Evolutionary conservation across 2,329 filamentous ascomycete species (phyloP).

Genomic region (Fusarium transvaalense): DNA sequence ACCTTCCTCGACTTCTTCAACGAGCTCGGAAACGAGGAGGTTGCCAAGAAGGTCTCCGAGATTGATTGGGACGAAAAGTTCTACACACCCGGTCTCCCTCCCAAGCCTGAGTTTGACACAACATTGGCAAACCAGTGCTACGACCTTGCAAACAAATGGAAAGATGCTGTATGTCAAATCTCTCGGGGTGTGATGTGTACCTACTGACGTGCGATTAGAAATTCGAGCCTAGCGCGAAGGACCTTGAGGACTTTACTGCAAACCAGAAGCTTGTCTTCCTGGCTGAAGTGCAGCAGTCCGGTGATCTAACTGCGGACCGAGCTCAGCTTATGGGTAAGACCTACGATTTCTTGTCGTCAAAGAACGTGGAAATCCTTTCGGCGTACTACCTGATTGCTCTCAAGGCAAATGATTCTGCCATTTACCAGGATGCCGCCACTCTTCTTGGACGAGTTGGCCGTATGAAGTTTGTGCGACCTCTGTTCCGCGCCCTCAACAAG

Average conservation of each 20-base stretch:
- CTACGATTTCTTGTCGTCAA: conserved; percentile 79
- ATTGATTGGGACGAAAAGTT: conserved; percentile 94
- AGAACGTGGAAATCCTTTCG: conserved; percentile 87
- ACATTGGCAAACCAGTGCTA: conserved; percentile 89
- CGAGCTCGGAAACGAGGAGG: conserved; percentile 70
- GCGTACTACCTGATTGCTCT: conserved; percentile 86
- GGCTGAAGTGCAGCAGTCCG: conserved; percentile 76
- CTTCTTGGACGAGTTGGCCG: conserved; percentile 85
- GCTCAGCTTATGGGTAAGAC: conserved; percentile 78
- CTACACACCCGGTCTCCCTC: conserved; percentile 87
- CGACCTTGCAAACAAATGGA: conserved; percentile 84
- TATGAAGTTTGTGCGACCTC: conserved; percentile 96
- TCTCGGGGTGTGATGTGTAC: conserved; percentile 17
- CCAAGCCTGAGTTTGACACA: conserved; percentile 92
- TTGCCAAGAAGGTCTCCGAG: conserved; percentile 73
- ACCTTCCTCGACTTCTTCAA: conserved; percentile 89
- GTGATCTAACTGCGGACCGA: conserved; percentile 72
- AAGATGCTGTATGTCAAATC: conserved; percentile 64
- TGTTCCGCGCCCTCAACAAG: conserved; percentile 82
- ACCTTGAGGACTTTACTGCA: conserved; percentile 80
- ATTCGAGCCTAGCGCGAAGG: conserved; percentile 74
- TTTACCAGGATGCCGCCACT: conserved; percentile 78
- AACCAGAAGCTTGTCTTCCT: conserved; percentile 95
- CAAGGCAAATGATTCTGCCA: conserved; percentile 75
- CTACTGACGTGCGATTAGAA: conserved; percentile 55